Evolutionary conservation across 2,329 filamentous ascomycete species (phyloP).

Genomic region (Monilinia laxa): DNA sequence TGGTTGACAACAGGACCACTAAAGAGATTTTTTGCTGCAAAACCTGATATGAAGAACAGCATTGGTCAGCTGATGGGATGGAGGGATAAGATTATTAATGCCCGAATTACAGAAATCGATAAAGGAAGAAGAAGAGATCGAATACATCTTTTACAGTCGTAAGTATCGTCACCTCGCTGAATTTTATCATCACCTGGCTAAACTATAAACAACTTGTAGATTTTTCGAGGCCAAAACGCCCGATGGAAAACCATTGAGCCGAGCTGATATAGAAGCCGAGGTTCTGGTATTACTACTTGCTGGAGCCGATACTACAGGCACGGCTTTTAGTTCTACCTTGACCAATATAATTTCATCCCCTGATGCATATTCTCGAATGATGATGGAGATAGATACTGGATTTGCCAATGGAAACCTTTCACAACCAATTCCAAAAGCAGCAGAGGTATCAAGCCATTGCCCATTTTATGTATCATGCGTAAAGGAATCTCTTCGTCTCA

Average conservation of each 20-base stretch:
- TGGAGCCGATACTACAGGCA: constrained; percentile 16
- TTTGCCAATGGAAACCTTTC: constrained; percentile 5
- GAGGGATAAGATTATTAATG: constrained; percentile 12
- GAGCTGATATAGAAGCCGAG: constrained; percentile 10
- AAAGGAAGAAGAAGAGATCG: constrained; percentile 3
- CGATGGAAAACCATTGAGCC: not conserved
- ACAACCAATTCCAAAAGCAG: not conserved
- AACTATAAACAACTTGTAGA: not conserved
- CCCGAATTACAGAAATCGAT: constrained; percentile 11
- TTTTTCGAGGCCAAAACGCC: constrained; percentile 9
- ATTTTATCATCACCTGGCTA: not conserved
- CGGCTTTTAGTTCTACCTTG: constrained; percentile 7
- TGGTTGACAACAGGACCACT: constrained; percentile 54
- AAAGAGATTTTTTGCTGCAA: constrained; percentile 35
- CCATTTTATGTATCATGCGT: constrained; percentile 18
- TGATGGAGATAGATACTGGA: constrained; percentile 4
- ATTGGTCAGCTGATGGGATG: constrained; percentile 22
- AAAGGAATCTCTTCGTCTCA: constrained; percentile 17
- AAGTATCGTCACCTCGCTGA: not conserved
- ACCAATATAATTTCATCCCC: constrained; percentile 7
- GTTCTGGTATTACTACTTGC: constrained; percentile 16
- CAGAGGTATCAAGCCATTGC: constrained; percentile 1
- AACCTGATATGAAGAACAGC: constrained; percentile 10
- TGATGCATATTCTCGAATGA: not conserved
- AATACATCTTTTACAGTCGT: constrained; percentile 12